Percentiles rank a stretch among this genome's conserved stretches.
These are phyloP conservation scores for Cladosporium sp. DNA, from an alignment of 2,329 filamentous ascomycete species.

Conservation along the genomic window DNA sequence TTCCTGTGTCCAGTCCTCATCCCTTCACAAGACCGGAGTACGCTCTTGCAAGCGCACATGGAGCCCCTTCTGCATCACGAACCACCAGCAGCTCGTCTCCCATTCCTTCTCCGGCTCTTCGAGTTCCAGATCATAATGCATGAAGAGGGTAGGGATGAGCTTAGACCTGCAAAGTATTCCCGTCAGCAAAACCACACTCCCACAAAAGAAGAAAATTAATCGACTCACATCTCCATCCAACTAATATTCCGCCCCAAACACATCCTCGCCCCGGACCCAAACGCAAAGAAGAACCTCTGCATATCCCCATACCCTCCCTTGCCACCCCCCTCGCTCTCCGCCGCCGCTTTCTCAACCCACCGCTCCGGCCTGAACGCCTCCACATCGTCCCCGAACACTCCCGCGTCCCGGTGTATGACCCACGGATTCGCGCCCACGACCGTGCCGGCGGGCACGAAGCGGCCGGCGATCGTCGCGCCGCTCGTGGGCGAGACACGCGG, in stretches of 20 bases:
- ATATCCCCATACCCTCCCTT: conserved; percentile 12
- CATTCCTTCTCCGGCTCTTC: conserved; percentile 26
- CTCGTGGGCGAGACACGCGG: conserved; percentile 34
- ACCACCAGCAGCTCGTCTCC: conserved; percentile 28
- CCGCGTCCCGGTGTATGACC: conserved; percentile 27
- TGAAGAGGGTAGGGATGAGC: conserved; percentile 31
- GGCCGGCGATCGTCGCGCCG: conserved; percentile 32
- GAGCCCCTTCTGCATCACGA: conserved; percentile 28
- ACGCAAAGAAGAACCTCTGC: conserved; percentile 32
- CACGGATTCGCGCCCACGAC: conserved; percentile 30
- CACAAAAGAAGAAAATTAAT: conserved; percentile 4
- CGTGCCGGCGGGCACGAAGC: conserved; percentile 31
- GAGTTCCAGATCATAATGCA: conserved; percentile 31
- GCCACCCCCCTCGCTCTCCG: conserved; percentile 35
- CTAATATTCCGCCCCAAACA: conserved; percentile 28
- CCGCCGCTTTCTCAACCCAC: conserved; percentile 28
- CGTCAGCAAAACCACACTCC: background rate
- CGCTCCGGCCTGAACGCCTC: conserved; percentile 32
- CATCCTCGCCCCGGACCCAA: conserved; percentile 28
- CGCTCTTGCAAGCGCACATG: conserved; percentile 16
- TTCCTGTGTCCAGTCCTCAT: too few species aligned
- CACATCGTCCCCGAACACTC: conserved; percentile 30
- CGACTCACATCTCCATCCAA: conserved; percentile 31
- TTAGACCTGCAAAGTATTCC: conserved; percentile 17
- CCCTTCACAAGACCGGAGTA: too few species aligned